A percentile compares a stretch with the other conserved stretches of the same genome.
These are phyloP conservation scores for Hypoxylon lienhwacheense DNA, from an alignment of 495 filamentous ascomycete species.

Conservation along the genomic window DNA sequence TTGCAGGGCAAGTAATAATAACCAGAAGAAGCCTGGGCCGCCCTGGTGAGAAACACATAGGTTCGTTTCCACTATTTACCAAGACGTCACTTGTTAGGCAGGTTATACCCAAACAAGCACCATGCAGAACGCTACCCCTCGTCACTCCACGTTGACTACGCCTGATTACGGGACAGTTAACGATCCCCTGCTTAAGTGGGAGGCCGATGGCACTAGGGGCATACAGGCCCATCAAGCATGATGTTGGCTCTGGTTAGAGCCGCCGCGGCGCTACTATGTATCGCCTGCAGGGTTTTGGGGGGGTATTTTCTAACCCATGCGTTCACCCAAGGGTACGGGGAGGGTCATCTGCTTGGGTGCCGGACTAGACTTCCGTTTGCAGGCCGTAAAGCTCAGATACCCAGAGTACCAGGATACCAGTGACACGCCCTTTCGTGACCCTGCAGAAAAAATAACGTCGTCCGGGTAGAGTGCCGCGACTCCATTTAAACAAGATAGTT, in stretches of 20 bases:
- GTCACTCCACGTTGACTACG: constrained; percentile 36
- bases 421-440: constrained; percentile 23
- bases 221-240: constrained; percentile 37
- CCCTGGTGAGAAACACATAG: constrained; percentile 27
- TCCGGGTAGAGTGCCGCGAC: constrained; percentile 15
- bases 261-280: constrained; percentile 35
- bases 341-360: constrained; percentile 34
- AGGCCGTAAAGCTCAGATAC: constrained; percentile 29
- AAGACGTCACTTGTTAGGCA: constrained; percentile 35
- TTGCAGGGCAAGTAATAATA: constrained; percentile 32
- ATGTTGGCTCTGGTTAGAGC: constrained; percentile 33
- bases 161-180: constrained; percentile 34
- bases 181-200: constrained; percentile 32
- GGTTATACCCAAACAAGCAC: constrained; percentile 32
- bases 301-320: constrained; percentile 27
- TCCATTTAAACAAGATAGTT: constrained; percentile 21
- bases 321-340: constrained; percentile 25
- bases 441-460: constrained; percentile 21
- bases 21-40: constrained; percentile 27
- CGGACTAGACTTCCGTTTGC: constrained; percentile 36
- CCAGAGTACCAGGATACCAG: constrained; percentile 23
- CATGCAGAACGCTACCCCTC: constrained; percentile 37
- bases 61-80: constrained; percentile 31
- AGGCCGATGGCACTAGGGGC: constrained; percentile 36
- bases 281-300: constrained; percentile 33